Conservation (phyloP, 352 stramenopile species). For the Phytopythium delawarense region DNA sequence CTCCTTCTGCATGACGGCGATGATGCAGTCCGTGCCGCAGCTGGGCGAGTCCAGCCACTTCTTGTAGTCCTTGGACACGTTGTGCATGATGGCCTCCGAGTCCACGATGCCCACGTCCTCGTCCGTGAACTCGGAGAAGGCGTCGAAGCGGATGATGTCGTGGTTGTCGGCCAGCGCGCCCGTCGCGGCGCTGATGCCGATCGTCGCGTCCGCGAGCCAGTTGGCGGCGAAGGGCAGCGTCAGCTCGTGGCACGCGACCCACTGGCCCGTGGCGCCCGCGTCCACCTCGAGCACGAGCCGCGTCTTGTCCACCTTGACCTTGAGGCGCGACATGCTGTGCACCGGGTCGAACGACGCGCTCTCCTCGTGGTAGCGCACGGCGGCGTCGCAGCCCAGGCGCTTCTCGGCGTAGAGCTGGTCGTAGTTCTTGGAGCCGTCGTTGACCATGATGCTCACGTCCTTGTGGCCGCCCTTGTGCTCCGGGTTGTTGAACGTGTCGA, state of each 20-base stretch:
- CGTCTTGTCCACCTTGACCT: conserved; percentile 66
- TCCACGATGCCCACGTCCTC: conserved; percentile 36
- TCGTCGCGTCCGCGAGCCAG: conserved; percentile 55
- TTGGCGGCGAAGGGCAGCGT: conserved; percentile 56
- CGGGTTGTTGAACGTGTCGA: conserved; percentile 84
- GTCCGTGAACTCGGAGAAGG: conserved; percentile 60
- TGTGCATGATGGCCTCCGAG: conserved; percentile 71
- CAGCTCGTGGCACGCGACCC: conserved; percentile 61
- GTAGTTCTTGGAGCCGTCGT: conserved; percentile 72
- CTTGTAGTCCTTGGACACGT: conserved; percentile 81
- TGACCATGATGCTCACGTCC: conserved; percentile 78
- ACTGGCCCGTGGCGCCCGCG: conserved; percentile 42
- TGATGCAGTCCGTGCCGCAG: conserved; percentile 69
- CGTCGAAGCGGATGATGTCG: conserved; percentile 76
- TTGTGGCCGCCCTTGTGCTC: conserved; percentile 84
- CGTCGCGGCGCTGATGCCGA: conserved; percentile 76
- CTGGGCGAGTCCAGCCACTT: conserved; percentile 79
- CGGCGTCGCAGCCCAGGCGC: conserved; percentile 69
- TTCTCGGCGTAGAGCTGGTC: conserved; percentile 63
- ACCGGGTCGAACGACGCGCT: conserved; percentile 74
- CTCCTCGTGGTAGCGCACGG: conserved; percentile 76
- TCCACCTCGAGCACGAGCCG: conserved; percentile 71
- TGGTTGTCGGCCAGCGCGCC: conserved; percentile 84
- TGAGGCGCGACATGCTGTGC: conserved; percentile 75
- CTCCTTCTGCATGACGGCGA: conserved; percentile 78